Base-by-base conservation (phyloP, 179 eudicot genomes). In the Spergularia azorica region DNA sequence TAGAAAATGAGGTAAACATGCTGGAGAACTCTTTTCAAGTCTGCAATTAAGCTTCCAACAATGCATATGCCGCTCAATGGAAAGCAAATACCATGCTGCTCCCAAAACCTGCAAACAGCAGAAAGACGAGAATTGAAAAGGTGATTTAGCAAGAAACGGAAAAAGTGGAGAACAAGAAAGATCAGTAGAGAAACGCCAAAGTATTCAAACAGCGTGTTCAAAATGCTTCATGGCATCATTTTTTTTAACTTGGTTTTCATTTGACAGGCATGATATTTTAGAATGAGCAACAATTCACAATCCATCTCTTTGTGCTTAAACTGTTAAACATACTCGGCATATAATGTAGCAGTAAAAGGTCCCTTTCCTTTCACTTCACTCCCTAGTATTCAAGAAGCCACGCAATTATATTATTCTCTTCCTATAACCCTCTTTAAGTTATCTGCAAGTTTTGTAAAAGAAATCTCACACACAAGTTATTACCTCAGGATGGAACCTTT, bases 51-150 rank as follows among this genome's bases (percentile, higher is more conserved):
- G 82, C 88, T 95, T 95, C 97, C 97, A 95, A 82, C 99, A 95
- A 41, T 93, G 90, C 13, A 88, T 84, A 76, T 91, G 88, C 41
- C 97, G 89, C 70, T 95, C 99, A 78, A 95, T 86, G 41, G 99
- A 95, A 70, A 90, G 83, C 72, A 93, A 81, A 80, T 95, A 95
- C 99, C 99, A 95, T 67, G 97, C 80, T 68, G 99, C 99, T 76
- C 99, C 99, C 72, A 95, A 74, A 57, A 95, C 97, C 98, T 95
- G 81, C 51, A 77, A 63, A 61, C 41, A 68, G 66, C 11, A 71
- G 52, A 20, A 58, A 12, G 15, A 20, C 52, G 36, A 16, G 16
- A 32, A 51, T 55, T 58, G 16, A 15, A 66, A 67, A 70, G 65
- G 57, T 60, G 43, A 21, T 58, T 2, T 2, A 15, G 9, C 46